A percentile compares a stretch with the other conserved stretches of the same genome.
These are phyloP conservation scores for Lablab purpureus DNA, from an alignment of 306 rosid genomes.

Conservation along the genomic window DNA sequence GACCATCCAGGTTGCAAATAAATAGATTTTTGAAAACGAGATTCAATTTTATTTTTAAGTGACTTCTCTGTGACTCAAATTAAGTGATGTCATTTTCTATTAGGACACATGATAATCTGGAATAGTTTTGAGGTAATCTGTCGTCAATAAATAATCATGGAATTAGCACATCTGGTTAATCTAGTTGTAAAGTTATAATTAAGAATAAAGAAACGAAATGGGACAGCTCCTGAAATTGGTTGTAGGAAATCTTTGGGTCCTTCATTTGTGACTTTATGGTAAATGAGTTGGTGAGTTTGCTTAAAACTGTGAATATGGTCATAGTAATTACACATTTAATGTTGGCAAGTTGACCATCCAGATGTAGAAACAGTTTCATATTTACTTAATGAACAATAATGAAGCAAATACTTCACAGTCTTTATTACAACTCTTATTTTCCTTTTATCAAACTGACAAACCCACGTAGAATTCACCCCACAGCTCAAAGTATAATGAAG, in stretches of 20 bases:
- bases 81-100: slow-evolving; percentile 29
- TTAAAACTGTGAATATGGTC: background rate
- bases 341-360: slow-evolving; percentile 17
- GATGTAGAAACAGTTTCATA: background rate
- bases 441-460: slow-evolving; percentile 1
- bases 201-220: background rate
- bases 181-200: slow-evolving; percentile 3
- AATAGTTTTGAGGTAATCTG: slow-evolving; percentile 11
- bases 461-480: slow-evolving; percentile 6
- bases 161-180: background rate
- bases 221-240: background rate
- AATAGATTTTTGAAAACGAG: background rate
- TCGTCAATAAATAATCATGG: slow-evolving; percentile 8
- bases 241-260: slow-evolving; percentile 7
- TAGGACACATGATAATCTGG: background rate
- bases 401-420: slow-evolving; percentile 15
- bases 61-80: background rate
- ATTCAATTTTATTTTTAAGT: slow-evolving; percentile 17
- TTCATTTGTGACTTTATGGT: background rate
- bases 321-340: background rate
- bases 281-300: background rate
- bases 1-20: slow-evolving; percentile 32
- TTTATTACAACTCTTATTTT: slow-evolving; percentile 1
- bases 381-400: background rate
- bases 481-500: slow-evolving; percentile 7